Percentiles rank a stretch among this genome's conserved stretches.
Evolutionary conservation across 2,329 filamentous ascomycete genomes (phyloP).

Genomic region (Sarocladiaceae sp.): DNA sequence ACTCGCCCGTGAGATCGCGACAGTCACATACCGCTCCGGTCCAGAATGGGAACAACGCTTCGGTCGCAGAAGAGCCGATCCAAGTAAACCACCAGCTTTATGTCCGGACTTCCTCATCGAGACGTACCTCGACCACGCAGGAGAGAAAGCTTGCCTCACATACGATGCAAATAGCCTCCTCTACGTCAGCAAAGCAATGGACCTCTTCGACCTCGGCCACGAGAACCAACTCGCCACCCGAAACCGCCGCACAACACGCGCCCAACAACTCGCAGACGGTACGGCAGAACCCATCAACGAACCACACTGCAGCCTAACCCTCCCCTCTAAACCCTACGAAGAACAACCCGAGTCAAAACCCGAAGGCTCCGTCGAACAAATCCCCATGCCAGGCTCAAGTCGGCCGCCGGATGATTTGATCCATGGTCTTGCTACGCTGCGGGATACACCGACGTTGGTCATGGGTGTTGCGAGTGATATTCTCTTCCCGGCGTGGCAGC

Average conservation of each 20-base stretch:
- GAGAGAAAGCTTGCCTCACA: conserved; percentile 95
- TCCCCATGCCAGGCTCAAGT: conserved; percentile 26
- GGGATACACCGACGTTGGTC: conserved; percentile 77
- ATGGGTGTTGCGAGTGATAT: conserved; percentile 96
- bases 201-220: conserved; percentile 85
- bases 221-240: conserved; percentile 63
- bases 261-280: conserved; percentile 49
- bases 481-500: conserved; percentile 96
- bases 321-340: conserved; percentile 80
- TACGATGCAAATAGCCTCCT: conserved; percentile 95
- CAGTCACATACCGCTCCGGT: conserved; percentile 92
- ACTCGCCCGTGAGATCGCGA: conserved; percentile 93
- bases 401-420: conserved; percentile 77
- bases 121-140: conserved; percentile 95
- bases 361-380: conserved; percentile 22
- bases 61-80: conserved; percentile 79
- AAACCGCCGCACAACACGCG: conserved; percentile 57
- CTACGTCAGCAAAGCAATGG: conserved; percentile 98
- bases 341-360: conserved; percentile 61
- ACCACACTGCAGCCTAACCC: conserved; percentile 66
- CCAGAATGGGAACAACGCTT: conserved; percentile 98
- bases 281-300: conserved; percentile 42
- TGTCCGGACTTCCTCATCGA: conserved; percentile 97
- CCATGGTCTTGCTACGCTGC: conserved; percentile 64
- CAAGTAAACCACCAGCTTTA: conserved; percentile 81